These are phyloP conservation scores for Coprinellus micaceus DNA, from an alignment of 768 basidiomycete genomes.

Conservation along the genomic window DNA sequence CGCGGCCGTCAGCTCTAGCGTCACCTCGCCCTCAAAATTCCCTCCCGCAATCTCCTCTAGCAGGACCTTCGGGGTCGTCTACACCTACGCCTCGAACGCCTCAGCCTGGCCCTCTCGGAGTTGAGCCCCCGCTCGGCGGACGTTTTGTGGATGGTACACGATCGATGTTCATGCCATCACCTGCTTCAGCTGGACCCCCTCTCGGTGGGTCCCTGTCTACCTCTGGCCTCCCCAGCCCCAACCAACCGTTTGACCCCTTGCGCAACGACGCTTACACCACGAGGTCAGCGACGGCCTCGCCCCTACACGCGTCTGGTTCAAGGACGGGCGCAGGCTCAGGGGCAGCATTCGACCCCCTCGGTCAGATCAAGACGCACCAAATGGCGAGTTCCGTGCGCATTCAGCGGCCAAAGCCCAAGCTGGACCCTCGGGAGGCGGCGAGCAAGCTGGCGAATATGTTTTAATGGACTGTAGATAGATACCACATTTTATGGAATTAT, in stretches of 20 bases:
- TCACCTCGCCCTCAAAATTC: conserved; percentile 24
- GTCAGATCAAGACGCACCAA: conserved; percentile 52
- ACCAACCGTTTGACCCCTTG: conserved; percentile 33
- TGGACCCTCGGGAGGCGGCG: conserved; percentile 84
- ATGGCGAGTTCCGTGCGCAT: conserved; percentile 75
- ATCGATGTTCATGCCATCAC: conserved; percentile 72
- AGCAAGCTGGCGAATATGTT: conserved; percentile 92
- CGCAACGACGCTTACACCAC: conserved; percentile 29
- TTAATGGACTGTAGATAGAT: conserved; percentile 26
- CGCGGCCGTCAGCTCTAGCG: conserved; percentile 18
- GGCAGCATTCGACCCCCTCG: conserved; percentile 58
- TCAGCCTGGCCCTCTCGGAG: conserved; percentile 22
- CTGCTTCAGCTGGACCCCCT: conserved; percentile 28
- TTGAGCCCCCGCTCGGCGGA: conserved; percentile 57
- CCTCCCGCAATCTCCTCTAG: conserved; percentile 40
- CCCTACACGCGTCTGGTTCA: conserved; percentile 24
- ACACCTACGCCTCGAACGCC: conserved; percentile 22
- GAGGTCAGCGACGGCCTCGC: conserved; percentile 25
- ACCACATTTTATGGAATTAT: neutral
- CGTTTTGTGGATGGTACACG: conserved; percentile 71
- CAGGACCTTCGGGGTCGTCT: conserved; percentile 51
- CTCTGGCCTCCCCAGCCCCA: conserved; percentile 22
- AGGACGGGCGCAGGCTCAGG: conserved; percentile 21
- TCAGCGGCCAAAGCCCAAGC: conserved; percentile 63
- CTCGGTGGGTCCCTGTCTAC: conserved; percentile 34